phyloP scores from a whole-genome alignment of 371 early-diverging fungal species.

The Thermomucor indicae-seudaticae region DNA sequence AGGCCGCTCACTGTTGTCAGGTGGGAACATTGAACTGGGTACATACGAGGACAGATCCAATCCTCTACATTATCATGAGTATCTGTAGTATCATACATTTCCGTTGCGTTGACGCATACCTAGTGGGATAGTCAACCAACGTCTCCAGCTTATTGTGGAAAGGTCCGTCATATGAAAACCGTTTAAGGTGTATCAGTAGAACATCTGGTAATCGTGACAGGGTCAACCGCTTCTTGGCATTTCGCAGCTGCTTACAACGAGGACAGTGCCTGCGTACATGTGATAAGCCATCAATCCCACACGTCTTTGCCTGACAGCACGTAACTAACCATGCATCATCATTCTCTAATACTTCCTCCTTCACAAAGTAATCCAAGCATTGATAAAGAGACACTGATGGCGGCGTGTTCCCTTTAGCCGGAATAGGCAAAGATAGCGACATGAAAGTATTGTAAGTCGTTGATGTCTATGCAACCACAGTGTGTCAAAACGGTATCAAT shows the following conservation, averaged over 20 bases:
- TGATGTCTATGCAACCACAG: constrained; percentile 53
- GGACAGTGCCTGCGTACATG: constrained; percentile 63
- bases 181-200: constrained; percentile 87
- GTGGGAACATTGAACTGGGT: constrained; percentile 57
- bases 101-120: constrained; percentile 16
- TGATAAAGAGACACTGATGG: constrained; percentile 58
- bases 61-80: too few relatives aligned
- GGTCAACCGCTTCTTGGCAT: constrained; percentile 73
- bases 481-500: background rate
- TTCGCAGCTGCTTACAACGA: constrained; percentile 69
- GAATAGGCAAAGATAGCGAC: constrained; percentile 92
- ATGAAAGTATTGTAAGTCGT: constrained; percentile 91
- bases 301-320: too few relatives aligned
- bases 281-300: too few relatives aligned
- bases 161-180: constrained; percentile 91
- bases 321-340: constrained; percentile 78
- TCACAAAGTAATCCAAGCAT: constrained; percentile 83
- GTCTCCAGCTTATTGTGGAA: constrained; percentile 92
- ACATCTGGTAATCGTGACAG: constrained; percentile 84
- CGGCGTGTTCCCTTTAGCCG: constrained; percentile 35
- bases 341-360: constrained; percentile 81
- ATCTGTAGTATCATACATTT: too few relatives aligned
- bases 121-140: constrained; percentile 79
- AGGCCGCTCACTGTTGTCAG: constrained; percentile 44
- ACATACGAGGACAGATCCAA: constrained; percentile 32